Conservation (phyloP, 179 eudicot genomes). For the Monotropa hypopitys region DNA sequence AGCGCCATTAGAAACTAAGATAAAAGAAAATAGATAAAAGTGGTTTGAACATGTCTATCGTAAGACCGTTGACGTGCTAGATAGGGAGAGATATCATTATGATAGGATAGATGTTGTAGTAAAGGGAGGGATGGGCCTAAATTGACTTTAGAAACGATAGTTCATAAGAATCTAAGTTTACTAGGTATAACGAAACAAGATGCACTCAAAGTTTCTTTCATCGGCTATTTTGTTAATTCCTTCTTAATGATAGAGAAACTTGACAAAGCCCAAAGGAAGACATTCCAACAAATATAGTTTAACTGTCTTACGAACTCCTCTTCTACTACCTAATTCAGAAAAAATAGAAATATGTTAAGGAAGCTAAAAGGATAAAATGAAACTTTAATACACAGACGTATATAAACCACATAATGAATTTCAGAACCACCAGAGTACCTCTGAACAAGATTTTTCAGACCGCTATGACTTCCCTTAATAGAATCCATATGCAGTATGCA, state of each 20-base stretch:
- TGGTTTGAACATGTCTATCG: too few species aligned
- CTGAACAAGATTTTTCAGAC: conserved; percentile 52
- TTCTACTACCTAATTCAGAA: background rate
- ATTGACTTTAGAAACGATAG: too few species aligned
- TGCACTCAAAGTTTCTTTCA: background rate
- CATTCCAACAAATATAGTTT: background rate
- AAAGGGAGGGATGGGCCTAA: too few species aligned
- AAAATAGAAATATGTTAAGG: background rate
- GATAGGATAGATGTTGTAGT: too few species aligned
- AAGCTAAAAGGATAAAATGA: background rate
- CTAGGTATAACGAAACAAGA: too few species aligned
- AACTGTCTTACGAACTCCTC: background rate
- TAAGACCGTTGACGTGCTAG: too few species aligned
- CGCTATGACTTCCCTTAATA: conserved; percentile 70
- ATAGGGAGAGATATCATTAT: too few species aligned
- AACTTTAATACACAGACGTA: background rate
- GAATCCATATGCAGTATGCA: conserved; percentile 96
- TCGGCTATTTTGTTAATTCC: background rate
- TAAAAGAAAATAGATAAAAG: too few species aligned
- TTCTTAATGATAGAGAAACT: background rate
- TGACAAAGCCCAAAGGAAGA: background rate
- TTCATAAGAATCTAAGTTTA: too few species aligned
- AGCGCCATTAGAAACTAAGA: too few species aligned
- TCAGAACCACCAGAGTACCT: conserved; percentile 30
- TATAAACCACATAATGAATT: background rate